phyloP scores from a whole-genome alignment of 1,284 basidiomycete genomes.

The Peniophora sp. region DNA sequence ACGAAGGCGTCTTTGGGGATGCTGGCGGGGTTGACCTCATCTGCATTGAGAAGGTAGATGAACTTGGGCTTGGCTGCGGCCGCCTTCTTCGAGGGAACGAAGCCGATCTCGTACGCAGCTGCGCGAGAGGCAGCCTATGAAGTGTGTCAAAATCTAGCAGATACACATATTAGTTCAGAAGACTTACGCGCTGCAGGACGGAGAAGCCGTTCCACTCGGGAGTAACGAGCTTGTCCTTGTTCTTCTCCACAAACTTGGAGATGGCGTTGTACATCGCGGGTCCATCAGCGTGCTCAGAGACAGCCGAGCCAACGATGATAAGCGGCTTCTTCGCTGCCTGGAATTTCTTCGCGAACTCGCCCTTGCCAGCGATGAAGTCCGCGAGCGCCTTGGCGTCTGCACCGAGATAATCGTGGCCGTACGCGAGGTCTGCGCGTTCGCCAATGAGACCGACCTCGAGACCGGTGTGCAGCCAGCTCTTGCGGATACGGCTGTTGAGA shows the following conservation, averaged over 20 bases:
- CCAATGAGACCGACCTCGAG: conserved; percentile 89
- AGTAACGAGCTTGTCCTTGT: conserved; percentile 73
- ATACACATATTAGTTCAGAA: background rate
- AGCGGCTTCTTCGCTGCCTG: conserved; percentile 88
- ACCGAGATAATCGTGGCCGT: conserved; percentile 91
- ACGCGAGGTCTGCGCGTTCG: conserved; percentile 86
- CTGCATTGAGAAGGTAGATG: conserved; percentile 94
- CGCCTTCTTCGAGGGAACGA: conserved; percentile 77
- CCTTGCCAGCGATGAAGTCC: conserved; percentile 74
- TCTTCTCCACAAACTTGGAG: conserved; percentile 74
- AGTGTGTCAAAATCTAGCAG: conserved; percentile 1
- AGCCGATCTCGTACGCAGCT: conserved; percentile 95
- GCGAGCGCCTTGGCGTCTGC: conserved; percentile 72
- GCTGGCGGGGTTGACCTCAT: conserved; percentile 86
- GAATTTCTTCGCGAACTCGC: conserved; percentile 81
- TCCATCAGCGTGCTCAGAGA: conserved; percentile 85
- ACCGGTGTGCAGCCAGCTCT: conserved; percentile 83
- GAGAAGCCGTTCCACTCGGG: conserved; percentile 96
- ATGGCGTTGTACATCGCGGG: conserved; percentile 75
- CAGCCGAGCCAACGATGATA: conserved; percentile 84
- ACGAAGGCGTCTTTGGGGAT: conserved; percentile 95
- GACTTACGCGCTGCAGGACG: conserved; percentile 80
- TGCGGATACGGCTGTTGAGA: conserved; percentile 94
- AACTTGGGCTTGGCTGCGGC: conserved; percentile 84
- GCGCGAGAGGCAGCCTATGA: conserved; percentile 76